Conservation (phyloP, 139 green algal species). For the Tetraselmis striata region DNA sequence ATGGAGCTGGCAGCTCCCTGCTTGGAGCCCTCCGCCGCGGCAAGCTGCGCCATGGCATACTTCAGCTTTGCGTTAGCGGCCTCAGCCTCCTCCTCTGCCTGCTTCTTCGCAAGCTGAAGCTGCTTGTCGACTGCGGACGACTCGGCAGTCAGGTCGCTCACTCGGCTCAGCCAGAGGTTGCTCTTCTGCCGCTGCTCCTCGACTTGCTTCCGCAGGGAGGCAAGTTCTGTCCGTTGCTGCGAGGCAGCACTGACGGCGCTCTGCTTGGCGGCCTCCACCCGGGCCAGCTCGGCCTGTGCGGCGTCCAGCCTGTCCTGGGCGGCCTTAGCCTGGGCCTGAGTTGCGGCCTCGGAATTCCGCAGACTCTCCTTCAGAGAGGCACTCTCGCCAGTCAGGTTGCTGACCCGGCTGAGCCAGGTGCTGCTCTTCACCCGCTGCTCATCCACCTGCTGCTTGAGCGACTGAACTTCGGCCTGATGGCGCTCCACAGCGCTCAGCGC, state of each 20-base stretch:
- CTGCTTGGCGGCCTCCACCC: not conserved
- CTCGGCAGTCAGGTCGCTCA: not conserved
- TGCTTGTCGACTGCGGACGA: not conserved
- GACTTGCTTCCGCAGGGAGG: not conserved
- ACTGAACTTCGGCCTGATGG: not conserved
- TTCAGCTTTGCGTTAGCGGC: not conserved
- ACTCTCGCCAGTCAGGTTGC: not conserved
- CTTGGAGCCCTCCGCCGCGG: not conserved
- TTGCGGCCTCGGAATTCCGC: not conserved
- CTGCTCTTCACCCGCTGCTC: not conserved
- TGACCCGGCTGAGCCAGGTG: not conserved
- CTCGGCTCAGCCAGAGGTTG: not conserved
- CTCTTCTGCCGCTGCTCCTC: not conserved
- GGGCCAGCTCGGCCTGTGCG: not conserved
- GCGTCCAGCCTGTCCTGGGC: not conserved
- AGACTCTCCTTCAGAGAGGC: not conserved
- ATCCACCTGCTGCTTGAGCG: not conserved
- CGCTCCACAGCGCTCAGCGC: not conserved
- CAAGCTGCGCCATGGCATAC: not conserved
- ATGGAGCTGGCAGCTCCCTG: not conserved
- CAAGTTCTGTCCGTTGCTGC: not conserved
- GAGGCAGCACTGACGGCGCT: no score
- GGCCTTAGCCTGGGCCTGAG: not conserved
- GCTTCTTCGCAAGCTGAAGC: not conserved
- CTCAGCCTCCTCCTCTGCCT: not conserved